Conservation (phyloP, 345 rosid genomes). For the Camelina sativa region DNA sequence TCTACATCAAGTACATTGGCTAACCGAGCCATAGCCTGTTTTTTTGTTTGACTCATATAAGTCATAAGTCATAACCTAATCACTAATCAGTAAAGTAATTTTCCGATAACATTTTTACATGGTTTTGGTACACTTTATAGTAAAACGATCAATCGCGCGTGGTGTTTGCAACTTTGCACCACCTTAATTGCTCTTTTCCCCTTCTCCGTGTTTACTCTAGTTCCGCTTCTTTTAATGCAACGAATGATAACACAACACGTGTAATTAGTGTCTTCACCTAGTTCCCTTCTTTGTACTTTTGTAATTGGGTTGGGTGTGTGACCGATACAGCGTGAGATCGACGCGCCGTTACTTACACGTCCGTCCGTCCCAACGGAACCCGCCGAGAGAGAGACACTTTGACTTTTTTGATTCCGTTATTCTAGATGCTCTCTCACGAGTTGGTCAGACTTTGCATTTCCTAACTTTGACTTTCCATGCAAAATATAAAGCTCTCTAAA, state of each 20-base stretch:
- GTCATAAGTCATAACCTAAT: background rate
- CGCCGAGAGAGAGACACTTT: conserved; percentile 21
- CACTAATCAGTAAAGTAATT: background rate
- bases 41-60: background rate
- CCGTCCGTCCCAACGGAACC: conserved; percentile 27
- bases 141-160: too few species aligned
- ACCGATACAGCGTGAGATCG: conserved; percentile 12
- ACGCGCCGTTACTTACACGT: conserved; percentile 26
- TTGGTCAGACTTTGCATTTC: conserved; percentile 36
- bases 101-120: background rate
- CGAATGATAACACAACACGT: background rate
- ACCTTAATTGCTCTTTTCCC: background rate
- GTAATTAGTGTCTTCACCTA: background rate
- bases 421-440: conserved; percentile 35
- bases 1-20: background rate
- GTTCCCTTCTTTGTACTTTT: background rate
- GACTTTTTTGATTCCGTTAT: conserved; percentile 31
- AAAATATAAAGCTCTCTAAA: background rate
- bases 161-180: background rate
- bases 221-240: too few species aligned
- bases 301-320: background rate
- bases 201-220: background rate
- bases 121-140: too few species aligned
- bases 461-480: conserved; percentile 41
- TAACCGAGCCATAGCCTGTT: background rate